These are phyloP conservation scores for Irpex sp. DNA, from an alignment of 1,284 basidiomycete genomes.

Conservation along the genomic window DNA sequence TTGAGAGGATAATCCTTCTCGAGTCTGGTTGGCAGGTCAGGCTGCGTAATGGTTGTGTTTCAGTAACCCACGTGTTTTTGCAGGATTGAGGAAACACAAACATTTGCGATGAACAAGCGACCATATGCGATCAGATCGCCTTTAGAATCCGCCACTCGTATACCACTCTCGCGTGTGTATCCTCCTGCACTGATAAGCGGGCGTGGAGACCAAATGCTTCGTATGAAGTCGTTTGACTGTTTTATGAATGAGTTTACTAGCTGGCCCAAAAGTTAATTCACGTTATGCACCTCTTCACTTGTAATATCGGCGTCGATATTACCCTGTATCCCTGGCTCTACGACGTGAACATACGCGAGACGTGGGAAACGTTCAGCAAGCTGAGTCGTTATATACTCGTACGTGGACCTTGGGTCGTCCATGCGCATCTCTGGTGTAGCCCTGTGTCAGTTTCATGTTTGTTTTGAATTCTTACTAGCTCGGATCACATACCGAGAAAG, in stretches of 20 bases:
- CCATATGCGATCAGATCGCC: neutral
- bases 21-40: neutral
- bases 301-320: neutral
- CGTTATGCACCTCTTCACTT: neutral
- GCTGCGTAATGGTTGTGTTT: neutral
- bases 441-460: neutral
- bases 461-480: neutral
- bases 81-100: neutral
- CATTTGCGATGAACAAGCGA: neutral
- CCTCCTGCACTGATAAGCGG: neutral
- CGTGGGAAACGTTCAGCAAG: constrained; percentile 35
- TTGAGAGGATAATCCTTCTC: neutral
- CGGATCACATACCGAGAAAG: neutral
- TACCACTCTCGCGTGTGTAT: neutral
- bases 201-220: neutral
- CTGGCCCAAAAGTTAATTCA: neutral
- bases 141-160: neutral
- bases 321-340: constrained; percentile 37
- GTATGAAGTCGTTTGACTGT: neutral
- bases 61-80: neutral
- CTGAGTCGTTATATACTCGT: constrained; percentile 31
- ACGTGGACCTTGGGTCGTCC: constrained; percentile 38
- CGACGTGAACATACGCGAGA: constrained; percentile 56
- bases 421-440: constrained; percentile 29
- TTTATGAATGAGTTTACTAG: neutral